These are phyloP conservation scores for Aspergillus coremiiformis DNA, from an alignment of 495 filamentous ascomycete genomes.

Conservation along the genomic window DNA sequence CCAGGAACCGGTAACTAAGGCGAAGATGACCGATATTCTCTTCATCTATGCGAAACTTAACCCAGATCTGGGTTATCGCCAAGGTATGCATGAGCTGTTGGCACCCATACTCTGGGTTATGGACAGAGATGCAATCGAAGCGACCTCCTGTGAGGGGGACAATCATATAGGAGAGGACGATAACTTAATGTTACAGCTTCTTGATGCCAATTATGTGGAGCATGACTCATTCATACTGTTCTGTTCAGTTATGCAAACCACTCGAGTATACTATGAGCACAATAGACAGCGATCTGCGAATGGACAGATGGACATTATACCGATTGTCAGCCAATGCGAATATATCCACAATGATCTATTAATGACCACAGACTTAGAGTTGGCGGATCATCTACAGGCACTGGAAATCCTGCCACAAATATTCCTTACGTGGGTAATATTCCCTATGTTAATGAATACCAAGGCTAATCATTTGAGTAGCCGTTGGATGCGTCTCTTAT, in stretches of 20 bases:
- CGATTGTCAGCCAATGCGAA: constrained; percentile 78
- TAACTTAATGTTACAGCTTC: constrained; percentile 51
- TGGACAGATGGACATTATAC: constrained; percentile 49
- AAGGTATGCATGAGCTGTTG: constrained; percentile 95
- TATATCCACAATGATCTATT: constrained; percentile 78
- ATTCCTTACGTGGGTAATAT: constrained; percentile 70
- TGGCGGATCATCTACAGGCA: constrained; percentile 72
- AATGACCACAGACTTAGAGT: constrained; percentile 66
- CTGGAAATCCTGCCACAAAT: constrained; percentile 94
- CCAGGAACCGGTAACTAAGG: constrained; percentile 68
- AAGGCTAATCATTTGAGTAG: constrained; percentile 32
- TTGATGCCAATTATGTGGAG: constrained; percentile 69
- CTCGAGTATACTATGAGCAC: constrained; percentile 79
- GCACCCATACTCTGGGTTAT: constrained; percentile 88
- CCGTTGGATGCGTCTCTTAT: constrained; percentile 90
- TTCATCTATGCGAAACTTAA: constrained; percentile 96
- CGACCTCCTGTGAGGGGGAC: constrained; percentile 18
- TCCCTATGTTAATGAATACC: not conserved
- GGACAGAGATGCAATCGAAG: constrained; percentile 69
- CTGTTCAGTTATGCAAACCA: constrained; percentile 74
- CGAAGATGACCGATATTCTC: constrained; percentile 76
- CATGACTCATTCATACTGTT: constrained; percentile 90
- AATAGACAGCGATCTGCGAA: constrained; percentile 34
- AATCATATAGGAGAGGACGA: constrained; percentile 24
- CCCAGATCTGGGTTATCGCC: constrained; percentile 78